Percentiles rank a stretch among this genome's conserved stretches.
These are phyloP conservation scores for Drosera spatulata DNA, from an alignment of 179 eudicot genomes.

Conservation along the genomic window DNA sequence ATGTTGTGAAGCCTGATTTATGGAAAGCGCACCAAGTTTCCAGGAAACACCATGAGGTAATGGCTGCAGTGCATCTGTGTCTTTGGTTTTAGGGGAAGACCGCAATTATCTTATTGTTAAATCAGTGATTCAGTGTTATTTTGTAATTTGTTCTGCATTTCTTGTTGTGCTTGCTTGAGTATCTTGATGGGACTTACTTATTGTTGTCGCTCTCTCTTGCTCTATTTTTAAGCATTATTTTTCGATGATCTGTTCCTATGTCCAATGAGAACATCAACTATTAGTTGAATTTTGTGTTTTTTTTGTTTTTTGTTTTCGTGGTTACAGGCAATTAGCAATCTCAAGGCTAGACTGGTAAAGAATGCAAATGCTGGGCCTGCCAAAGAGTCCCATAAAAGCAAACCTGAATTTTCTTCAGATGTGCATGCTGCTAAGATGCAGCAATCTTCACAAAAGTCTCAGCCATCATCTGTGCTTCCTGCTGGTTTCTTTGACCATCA, in stretches of 20 bases:
- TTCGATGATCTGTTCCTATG: not conserved
- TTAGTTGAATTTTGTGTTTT: not conserved
- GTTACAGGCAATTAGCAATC: constrained; percentile 58
- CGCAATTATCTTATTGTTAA: not conserved
- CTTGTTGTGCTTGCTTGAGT: no score
- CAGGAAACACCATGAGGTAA: no score
- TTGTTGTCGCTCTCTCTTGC: not conserved
- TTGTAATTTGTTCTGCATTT: not conserved
- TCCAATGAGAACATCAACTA: not conserved
- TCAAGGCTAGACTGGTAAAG: constrained; percentile 44
- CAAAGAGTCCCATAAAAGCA: constrained; percentile 25
- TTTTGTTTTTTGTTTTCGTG: not conserved
- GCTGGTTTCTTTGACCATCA: constrained; percentile 60
- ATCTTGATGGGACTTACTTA: not conserved
- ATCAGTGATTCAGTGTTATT: not conserved
- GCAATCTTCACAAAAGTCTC: constrained; percentile 25
- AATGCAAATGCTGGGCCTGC: constrained; percentile 35
- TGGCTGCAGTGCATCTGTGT: no score
- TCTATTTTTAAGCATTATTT: not conserved
- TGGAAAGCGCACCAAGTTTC: no score
- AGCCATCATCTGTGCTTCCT: constrained; percentile 53
- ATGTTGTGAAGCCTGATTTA: no score
- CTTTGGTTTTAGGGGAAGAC: no score
- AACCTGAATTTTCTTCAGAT: constrained; percentile 22
- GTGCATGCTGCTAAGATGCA: constrained; percentile 21